Conservation (phyloP, 257 asterid genomes). For the Primulina eburnea region DNA sequence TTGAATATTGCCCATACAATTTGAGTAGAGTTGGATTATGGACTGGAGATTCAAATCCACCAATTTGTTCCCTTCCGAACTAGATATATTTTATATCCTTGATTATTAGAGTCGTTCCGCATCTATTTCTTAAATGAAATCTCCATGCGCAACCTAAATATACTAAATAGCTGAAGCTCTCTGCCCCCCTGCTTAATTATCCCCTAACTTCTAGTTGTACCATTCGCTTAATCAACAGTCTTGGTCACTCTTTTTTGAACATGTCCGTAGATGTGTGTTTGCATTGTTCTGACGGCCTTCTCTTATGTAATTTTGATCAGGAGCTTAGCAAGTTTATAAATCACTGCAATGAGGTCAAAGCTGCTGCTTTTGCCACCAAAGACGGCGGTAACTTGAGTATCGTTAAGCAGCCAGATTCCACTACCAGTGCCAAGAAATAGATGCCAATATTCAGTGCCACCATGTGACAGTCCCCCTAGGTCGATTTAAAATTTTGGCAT, state of each 20-base stretch:
- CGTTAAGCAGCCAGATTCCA: constrained; percentile 49
- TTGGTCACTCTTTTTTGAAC: neutral
- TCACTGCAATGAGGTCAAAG: constrained; percentile 51
- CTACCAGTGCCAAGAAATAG: constrained; percentile 55
- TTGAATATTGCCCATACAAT: too few species aligned
- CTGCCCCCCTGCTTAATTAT: neutral
- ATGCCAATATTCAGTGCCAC: neutral
- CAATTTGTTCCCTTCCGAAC: too few species aligned
- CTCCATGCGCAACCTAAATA: too few species aligned
- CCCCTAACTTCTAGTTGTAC: neutral
- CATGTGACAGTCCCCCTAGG: constrained; percentile 2
- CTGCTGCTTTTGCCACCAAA: constrained; percentile 77
- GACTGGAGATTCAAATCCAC: too few species aligned
- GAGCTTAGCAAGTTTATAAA: constrained; percentile 51
- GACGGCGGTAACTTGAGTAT: constrained; percentile 85
- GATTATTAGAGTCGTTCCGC: too few species aligned
- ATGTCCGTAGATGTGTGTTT: neutral
- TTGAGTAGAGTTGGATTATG: too few species aligned
- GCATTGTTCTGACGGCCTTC: neutral
- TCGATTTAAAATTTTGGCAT: constrained; percentile 18
- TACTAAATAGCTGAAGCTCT: neutral
- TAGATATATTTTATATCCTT: too few species aligned
- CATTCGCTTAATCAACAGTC: neutral
- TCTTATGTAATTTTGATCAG: constrained; percentile 17
- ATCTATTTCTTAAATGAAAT: too few species aligned